Percentiles rank a stretch among this genome's conserved stretches.
phyloP scores from a whole-genome alignment of 345 rosid species.

The Eucalyptus rudis region DNA sequence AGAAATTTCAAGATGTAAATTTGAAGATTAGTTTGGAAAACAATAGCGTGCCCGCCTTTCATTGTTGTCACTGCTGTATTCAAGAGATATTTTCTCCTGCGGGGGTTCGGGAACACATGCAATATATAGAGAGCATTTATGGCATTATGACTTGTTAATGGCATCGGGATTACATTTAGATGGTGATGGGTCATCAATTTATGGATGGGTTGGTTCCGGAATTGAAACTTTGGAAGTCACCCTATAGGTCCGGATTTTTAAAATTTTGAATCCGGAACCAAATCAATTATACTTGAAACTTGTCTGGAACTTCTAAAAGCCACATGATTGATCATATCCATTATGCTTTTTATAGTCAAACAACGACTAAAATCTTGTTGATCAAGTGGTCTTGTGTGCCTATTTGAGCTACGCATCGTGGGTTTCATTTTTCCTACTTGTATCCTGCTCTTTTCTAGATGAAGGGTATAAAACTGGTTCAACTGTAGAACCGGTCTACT shows the following conservation, averaged over 20 bases:
- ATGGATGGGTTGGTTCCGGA: not conserved
- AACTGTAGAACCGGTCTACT: not conserved
- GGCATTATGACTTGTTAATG: not conserved
- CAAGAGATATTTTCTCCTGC: not conserved
- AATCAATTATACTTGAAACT: not conserved
- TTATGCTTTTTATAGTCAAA: not conserved
- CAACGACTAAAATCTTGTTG: not conserved
- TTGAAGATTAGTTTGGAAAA: not conserved
- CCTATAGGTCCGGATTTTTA: not conserved
- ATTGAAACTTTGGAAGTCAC: not conserved
- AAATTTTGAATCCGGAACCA: not conserved
- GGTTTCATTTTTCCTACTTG: not conserved
- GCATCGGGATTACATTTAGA: not conserved
- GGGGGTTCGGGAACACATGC: not conserved
- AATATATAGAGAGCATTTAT: not conserved
- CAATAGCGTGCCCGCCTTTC: not conserved
- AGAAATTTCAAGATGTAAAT: not conserved
- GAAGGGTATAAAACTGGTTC: not conserved
- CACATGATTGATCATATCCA: not conserved
- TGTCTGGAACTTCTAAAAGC: not conserved
- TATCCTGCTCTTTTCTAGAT: not conserved
- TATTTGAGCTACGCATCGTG: not conserved
- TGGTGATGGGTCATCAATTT: not conserved
- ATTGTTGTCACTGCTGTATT: not conserved
- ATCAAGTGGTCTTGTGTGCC: not conserved